Base-by-base conservation (phyloP, 1,139 yeast genomes). In the Yamadazyma blattariae region DNA sequence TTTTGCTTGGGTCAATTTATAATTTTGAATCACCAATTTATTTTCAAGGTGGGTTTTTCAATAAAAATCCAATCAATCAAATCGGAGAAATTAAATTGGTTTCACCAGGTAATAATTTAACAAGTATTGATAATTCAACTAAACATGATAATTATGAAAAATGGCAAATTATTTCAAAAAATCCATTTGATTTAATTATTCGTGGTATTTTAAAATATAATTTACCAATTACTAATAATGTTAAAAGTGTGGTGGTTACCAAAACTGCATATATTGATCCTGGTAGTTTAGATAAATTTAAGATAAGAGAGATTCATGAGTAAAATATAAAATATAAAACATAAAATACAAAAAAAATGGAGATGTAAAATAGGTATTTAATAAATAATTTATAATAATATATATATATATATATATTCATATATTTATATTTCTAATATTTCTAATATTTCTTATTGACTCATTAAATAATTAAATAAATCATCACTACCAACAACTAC, bases 141-240 rank as follows among this genome's bases (percentile, higher is more conserved):
- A 51, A 42, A 13, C 62, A 62, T 6, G 75, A 70, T 44, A 70
- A 71, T 41, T 72, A 71, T 39, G 69, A 64, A 51, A 78, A 79
- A 52, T 90, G 98, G 98, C 76, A 77, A 36, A 66, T 71, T 15
- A 78, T 92, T 14, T 79, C 85, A 17, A 77, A 79, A 44, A 79
- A 87, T 51, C 96, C 96, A 10, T 90, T 90, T 57, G 96, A 89
- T 43, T 65, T 90, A 48, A 84, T 89, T 19, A 70, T 90, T 2
- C 70, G 96, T 30, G 98, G 98, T 1, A 80, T 82, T 15, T 70
- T 90, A 56, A 79, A 77, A 55, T 90, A 92, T 57, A 77, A 74
- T 37, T 65, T 90, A 33, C 92, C 95, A 1, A 68, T 90, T 46
- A 71, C 78, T 30, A 67, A 67, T 35, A 68, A 68, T 13, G 64